These are phyloP conservation scores for Dioscorea cayenensis DNA, from an alignment of 116 monocot species.

Conservation along the genomic window DNA sequence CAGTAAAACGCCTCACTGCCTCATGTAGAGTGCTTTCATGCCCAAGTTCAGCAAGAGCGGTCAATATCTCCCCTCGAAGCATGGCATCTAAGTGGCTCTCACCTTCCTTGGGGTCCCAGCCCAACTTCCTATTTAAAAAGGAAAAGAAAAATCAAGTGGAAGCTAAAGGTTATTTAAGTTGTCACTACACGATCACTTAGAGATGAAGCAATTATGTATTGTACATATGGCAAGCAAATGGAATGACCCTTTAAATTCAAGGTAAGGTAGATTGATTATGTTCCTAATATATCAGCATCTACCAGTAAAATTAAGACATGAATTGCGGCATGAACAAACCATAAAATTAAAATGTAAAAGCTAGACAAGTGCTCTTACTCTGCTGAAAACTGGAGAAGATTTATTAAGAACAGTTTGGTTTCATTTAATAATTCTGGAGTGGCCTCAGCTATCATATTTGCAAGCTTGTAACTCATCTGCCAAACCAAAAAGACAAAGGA, in stretches of 20 bases:
- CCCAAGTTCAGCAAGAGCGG: constrained; percentile 73
- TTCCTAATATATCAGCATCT: neutral
- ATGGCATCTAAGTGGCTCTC: constrained; percentile 87
- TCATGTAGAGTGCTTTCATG: constrained; percentile 62
- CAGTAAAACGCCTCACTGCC: constrained; percentile 56
- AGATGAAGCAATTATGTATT: too few relatives aligned
- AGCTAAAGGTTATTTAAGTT: neutral
- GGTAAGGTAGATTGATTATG: neutral
- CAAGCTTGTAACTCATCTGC: constrained; percentile 63
- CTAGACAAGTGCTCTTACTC: constrained; percentile 41
- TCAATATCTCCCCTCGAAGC: constrained; percentile 75
- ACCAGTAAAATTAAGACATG: neutral
- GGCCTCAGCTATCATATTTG: constrained; percentile 63
- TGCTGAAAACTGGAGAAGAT: constrained; percentile 59
- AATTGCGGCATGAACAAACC: neutral
- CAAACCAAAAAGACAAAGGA: neutral
- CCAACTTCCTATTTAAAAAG: constrained; percentile 50
- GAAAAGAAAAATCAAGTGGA: neutral
- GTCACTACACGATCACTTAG: too few relatives aligned
- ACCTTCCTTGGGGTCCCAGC: constrained; percentile 78
- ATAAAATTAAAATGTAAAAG: neutral
- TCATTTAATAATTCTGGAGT: constrained; percentile 50
- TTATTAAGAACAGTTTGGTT: constrained; percentile 56
- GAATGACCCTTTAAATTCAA: too few relatives aligned
- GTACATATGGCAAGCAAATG: too few relatives aligned